Base-by-base conservation (phyloP, 805 yeast genomes). In the Wickerhamomyces queroliae region DNA sequence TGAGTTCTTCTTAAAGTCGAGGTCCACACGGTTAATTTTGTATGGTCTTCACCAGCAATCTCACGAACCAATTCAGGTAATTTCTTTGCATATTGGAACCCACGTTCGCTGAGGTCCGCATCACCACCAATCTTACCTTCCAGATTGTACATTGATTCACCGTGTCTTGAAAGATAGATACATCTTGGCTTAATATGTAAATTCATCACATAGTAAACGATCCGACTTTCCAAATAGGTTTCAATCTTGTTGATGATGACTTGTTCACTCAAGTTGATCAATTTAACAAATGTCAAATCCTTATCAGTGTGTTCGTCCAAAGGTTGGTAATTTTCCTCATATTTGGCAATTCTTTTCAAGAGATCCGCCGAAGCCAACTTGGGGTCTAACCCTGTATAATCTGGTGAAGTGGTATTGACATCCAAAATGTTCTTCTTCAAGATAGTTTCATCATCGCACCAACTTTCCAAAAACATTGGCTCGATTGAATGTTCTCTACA, bases 61-160 rank as follows among this genome's bases (percentile, higher is more conserved):
- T 81, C 72, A 41, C 70, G 70, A 1, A 88, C 90, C 46, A 91
- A 58, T 25, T 77, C 79, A 1, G 95, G 95, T 47, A 91, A 74
- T 60, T 82, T 87, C 37, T 72, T 64, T 5, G 97, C 91, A 56
- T 91, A 91, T 52, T 81, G 67, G 63, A 80, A 72, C 7, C 98
- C 98, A 32, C 98, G 73, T 41, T 80, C 83, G 36, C 91, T 80
- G 39, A 91, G 68, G 50, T 81, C 76, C 3, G 96, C 85, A 65
- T 91, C 96, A 17, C 98, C 99, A 25, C 99, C 99, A 47, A 93
- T 86, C 61, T 88, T 88, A 23, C 97, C 97, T 36, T 89, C 89
- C 42, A 93, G 71, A 60, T 93, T 93, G 65, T 82, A 93, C 58
- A 80, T 80, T 3, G 95, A 83, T 64, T 93, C 99, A 21, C 99